These are phyloP conservation scores for Acephala macrosclerotiorum DNA, from an alignment of 2,329 filamentous ascomycete genomes.

Conservation along the genomic window DNA sequence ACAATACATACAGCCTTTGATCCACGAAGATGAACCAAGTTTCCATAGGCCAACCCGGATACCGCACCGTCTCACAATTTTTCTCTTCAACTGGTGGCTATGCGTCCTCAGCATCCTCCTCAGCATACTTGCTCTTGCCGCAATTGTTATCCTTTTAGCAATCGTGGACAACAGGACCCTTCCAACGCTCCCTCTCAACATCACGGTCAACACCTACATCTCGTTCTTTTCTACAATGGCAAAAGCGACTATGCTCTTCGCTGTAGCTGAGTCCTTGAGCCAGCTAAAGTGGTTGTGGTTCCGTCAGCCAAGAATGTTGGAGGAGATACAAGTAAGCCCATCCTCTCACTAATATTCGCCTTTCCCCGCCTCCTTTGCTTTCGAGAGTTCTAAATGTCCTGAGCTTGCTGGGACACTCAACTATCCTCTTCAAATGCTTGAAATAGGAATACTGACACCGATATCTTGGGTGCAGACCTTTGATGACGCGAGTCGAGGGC, in stretches of 20 bases:
- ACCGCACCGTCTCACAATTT: neutral
- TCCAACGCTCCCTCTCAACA: constrained; percentile 14
- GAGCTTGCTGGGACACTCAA: too few relatives aligned
- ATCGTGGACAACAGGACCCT: constrained; percentile 15
- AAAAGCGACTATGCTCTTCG: constrained; percentile 13
- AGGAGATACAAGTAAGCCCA: too few relatives aligned
- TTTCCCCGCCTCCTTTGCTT: too few relatives aligned
- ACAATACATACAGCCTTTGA: constrained; percentile 7
- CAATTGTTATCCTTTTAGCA: constrained; percentile 8
- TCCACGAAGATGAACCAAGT: constrained; percentile 11
- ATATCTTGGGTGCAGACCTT: too few relatives aligned
- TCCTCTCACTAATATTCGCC: too few relatives aligned
- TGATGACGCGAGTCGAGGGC: constrained; percentile 21
- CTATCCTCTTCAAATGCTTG: too few relatives aligned
- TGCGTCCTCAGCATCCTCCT: constrained; percentile 14
- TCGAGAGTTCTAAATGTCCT: too few relatives aligned
- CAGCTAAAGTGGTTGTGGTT: constrained; percentile 26
- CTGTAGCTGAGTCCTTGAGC: constrained; percentile 18
- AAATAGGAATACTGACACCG: too few relatives aligned
- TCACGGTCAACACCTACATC: constrained; percentile 21
- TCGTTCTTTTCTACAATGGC: constrained; percentile 17
- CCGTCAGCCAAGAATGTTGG: constrained; percentile 4
- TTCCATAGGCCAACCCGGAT: neutral
- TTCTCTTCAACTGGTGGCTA: constrained; percentile 21
- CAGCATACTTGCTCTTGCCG: constrained; percentile 1